Conservation (phyloP, 805 yeast genomes). For the Phaffomyces thermotolerans region DNA sequence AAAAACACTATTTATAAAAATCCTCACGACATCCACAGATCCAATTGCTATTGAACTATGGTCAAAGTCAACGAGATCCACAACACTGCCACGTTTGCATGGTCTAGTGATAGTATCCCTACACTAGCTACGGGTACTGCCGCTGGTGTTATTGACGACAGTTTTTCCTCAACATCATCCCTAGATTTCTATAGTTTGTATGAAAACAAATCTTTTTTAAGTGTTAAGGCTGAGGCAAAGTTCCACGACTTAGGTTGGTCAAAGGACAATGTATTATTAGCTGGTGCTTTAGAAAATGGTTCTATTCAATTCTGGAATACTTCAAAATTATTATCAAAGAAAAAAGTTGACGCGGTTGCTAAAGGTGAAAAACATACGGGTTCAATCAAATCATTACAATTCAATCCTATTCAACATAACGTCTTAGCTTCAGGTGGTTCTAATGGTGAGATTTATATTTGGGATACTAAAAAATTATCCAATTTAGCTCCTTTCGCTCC, state of each 20-base stretch:
- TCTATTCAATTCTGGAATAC: slow-evolving; percentile 73
- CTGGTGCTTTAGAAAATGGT: slow-evolving; percentile 88
- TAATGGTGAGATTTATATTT: slow-evolving; percentile 81
- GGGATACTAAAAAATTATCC: slow-evolving; percentile 73
- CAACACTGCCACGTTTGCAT: slow-evolving; percentile 90
- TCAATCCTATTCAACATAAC: slow-evolving; percentile 67
- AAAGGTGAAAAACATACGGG: slow-evolving; percentile 56
- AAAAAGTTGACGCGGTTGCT: slow-evolving; percentile 43
- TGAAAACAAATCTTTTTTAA: slow-evolving; percentile 32
- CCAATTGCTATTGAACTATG: slow-evolving; percentile 27
- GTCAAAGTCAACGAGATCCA: slow-evolving; percentile 79
- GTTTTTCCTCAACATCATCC: slow-evolving; percentile 71
- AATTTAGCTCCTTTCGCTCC: slow-evolving; percentile 48
- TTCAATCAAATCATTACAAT: slow-evolving; percentile 64
- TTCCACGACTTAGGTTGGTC: slow-evolving; percentile 88
- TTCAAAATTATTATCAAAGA: slow-evolving; percentile 34
- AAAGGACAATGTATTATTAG: slow-evolving; percentile 53
- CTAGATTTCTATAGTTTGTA: slow-evolving; percentile 71
- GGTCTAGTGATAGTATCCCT: slow-evolving; percentile 78
- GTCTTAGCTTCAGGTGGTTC: slow-evolving; percentile 81
- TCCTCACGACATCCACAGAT: not conserved
- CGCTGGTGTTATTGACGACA: slow-evolving; percentile 92
- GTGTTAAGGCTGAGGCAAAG: slow-evolving; percentile 45
- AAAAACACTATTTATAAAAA: not conserved
- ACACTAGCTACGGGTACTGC: slow-evolving; percentile 83